These are phyloP conservation scores for Blastocystis sp. DNA, from an alignment of 352 stramenopile species.

Conservation along the genomic window DNA sequence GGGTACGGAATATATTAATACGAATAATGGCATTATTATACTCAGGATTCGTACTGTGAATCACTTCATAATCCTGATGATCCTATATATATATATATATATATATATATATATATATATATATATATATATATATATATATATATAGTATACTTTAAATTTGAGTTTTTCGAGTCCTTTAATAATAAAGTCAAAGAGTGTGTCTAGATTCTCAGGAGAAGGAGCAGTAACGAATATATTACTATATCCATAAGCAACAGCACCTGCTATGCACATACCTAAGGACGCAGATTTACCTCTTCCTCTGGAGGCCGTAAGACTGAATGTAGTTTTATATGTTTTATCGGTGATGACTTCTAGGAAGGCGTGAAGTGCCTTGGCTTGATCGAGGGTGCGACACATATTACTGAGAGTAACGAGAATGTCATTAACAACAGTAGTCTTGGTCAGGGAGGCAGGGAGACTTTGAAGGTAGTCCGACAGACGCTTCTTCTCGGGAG, in stretches of 20 bases:
- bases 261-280: constrained; percentile 67
- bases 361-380: constrained; percentile 77
- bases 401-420: constrained; percentile 77
- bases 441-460: constrained; percentile 60
- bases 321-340: constrained; percentile 68
- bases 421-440: constrained; percentile 65
- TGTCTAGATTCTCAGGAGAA: constrained; percentile 87
- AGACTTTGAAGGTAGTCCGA: constrained; percentile 48
- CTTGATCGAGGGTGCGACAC: constrained; percentile 76
- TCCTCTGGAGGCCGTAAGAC: constrained; percentile 71
- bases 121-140: neutral
- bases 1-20: constrained; percentile 84
- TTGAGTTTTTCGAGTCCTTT: constrained; percentile 71
- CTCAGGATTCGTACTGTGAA: constrained; percentile 34
- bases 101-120: neutral
- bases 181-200: constrained; percentile 92
- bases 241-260: constrained; percentile 64
- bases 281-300: constrained; percentile 90
- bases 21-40: constrained; percentile 58
- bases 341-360: constrained; percentile 90
- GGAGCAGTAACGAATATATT: constrained; percentile 91
- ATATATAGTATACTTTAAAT: constrained; percentile 44
- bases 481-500: constrained; percentile 43
- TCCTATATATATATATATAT: constrained; percentile 51
- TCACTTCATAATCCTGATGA: constrained; percentile 86